Base-by-base conservation (phyloP, 768 basidiomycete genomes). In the Naganishia randhawae region DNA sequence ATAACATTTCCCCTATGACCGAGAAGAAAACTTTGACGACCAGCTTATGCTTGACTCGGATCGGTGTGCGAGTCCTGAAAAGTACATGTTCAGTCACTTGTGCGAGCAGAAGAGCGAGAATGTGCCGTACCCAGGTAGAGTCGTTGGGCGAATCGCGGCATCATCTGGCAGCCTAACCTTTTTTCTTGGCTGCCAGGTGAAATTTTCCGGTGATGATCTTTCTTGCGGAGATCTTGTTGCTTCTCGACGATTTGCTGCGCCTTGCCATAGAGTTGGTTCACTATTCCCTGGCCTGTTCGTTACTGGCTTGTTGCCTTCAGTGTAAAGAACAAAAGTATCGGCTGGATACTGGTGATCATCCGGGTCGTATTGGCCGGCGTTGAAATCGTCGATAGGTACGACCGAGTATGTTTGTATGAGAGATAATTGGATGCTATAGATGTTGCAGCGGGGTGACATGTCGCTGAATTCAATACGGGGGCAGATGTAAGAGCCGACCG, bases 371-470 rank as follows among this genome's bases (percentile, higher is more conserved):
- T 61, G 57, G 39, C 57, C 57, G 6, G 35, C 27, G 1, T 19
- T 39, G 31, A 57, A 67, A 9, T 55, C 66, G 16, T 67, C 66
- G 52, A 67, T 9, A 1, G 66, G 53, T 8, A 61, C 32, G 17
- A 57, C 66, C n/a, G 66, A 67, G 31, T 48, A 61, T 14, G 51
- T 50, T 16, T 57, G 66, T 8, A 67, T 33, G 22, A 67, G 55
- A 16, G 53, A 48, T 22, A 54, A 25, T 22, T 54, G 53, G 3
- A 57, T 50, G 25, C 42, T 25, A 42, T 41, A 67, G 22, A 67
- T 67, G 29, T 48, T 67, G 66, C 54, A 57, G 19, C 14, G n/a
- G 31, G 66, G 54, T 32, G 66, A 50, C 22, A 61, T 33, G 42
- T 55, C 53, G 25, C 10, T 9, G n/a, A 67, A 54, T n/a, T 67